Percentiles rank a stretch among this genome's conserved stretches.
phyloP scores from a whole-genome alignment of 345 rosid genomes.

The Eucalyptus tenuipes region DNA sequence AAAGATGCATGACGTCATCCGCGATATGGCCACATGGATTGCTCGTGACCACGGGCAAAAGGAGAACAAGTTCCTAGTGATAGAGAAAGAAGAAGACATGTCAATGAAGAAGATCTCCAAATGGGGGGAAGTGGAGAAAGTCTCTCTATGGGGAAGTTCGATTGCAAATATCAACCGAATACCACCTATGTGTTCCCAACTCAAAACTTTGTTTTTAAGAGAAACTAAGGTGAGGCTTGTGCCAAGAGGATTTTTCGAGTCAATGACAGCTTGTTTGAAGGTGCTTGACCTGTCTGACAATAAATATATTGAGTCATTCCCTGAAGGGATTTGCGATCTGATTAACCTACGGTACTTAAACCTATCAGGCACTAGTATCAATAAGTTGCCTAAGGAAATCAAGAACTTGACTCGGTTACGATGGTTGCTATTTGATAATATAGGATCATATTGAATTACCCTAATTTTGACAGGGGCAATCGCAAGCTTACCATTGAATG shows the following conservation, averaged over 20 bases:
- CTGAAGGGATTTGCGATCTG: rapidly evolving
- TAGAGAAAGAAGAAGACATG: neutral
- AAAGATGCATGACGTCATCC: constrained; percentile 8
- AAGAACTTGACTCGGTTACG: neutral
- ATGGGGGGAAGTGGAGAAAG: neutral
- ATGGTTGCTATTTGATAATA: rapidly evolving
- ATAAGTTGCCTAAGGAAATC: rapidly evolving
- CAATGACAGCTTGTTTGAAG: rapidly evolving
- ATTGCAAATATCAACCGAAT: rapidly evolving
- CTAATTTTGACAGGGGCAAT: neutral
- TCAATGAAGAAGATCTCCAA: rapidly evolving
- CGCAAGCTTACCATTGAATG: neutral
- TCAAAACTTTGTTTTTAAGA: neutral
- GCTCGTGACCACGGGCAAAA: rapidly evolving
- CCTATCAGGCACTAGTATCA: rapidly evolving
- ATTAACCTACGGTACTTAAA: rapidly evolving
- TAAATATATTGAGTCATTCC: rapidly evolving
- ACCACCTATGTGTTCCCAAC: neutral
- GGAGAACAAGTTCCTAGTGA: neutral
- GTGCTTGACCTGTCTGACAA: rapidly evolving
- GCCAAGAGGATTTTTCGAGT: neutral
- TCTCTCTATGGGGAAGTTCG: neutral
- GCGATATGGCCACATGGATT: constrained; percentile 7
- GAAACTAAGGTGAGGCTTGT: rapidly evolving
- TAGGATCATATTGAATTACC: rapidly evolving